These are phyloP conservation scores for Xylaria sp. DNA, from an alignment of 2,329 filamentous ascomycete genomes.

Conservation along the genomic window DNA sequence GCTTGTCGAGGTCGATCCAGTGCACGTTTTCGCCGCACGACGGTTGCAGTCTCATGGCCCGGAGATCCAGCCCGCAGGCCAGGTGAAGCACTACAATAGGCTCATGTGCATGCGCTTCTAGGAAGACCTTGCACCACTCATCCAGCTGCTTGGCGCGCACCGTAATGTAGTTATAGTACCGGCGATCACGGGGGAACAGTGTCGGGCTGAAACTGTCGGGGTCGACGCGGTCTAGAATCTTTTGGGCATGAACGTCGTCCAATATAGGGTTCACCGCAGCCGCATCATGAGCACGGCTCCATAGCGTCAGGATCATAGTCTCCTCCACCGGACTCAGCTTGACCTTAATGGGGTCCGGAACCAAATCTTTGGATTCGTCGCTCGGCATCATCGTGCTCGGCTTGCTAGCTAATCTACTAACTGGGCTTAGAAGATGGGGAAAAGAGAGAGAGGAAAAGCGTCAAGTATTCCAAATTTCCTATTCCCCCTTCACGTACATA, in stretches of 20 bases:
- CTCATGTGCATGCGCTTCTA: conserved; percentile 26
- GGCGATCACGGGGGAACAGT: conserved; percentile 21
- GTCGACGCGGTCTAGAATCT: conserved; percentile 32
- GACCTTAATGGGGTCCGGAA: conserved; percentile 19
- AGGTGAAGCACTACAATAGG: conserved; percentile 35
- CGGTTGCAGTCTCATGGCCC: conserved; percentile 26
- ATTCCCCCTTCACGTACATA: neutral
- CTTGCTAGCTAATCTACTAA: neutral
- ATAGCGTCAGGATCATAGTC: conserved; percentile 30
- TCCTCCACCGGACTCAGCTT: conserved; percentile 32
- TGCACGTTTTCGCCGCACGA: conserved; percentile 14
- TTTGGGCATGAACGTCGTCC: conserved; percentile 26
- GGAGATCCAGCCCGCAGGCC: conserved; percentile 34
- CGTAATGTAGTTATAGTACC: conserved; percentile 29
- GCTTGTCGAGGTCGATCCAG: conserved; percentile 37
- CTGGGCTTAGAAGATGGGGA: neutral
- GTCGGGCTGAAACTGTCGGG: conserved; percentile 24
- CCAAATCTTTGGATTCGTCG: neutral
- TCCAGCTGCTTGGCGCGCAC: conserved; percentile 31
- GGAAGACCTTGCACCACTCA: conserved; percentile 32
- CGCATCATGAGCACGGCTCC: conserved; percentile 27
- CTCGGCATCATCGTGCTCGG: neutral
- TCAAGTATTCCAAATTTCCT: neutral
- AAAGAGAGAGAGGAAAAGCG: neutral
- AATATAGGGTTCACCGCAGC: conserved; percentile 26